These are phyloP conservation scores for Fusarium sp. DNA, from an alignment of 2,329 filamentous ascomycete genomes.

Conservation along the genomic window DNA sequence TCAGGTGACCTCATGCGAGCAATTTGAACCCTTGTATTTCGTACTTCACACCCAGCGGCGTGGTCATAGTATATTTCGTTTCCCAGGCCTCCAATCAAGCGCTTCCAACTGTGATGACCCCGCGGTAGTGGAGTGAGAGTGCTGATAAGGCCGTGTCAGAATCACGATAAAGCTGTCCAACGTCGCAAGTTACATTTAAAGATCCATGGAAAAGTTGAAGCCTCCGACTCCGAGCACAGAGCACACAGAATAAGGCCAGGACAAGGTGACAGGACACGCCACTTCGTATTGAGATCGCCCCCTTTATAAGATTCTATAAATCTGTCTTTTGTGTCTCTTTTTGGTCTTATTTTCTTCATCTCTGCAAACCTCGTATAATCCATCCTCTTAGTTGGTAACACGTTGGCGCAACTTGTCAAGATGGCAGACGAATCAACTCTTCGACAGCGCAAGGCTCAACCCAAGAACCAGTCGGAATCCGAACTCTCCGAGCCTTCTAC, in stretches of 20 bases:
- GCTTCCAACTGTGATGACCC: conserved; percentile 40
- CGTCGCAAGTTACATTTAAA: conserved; percentile 32
- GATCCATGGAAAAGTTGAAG: conserved; percentile 36
- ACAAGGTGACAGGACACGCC: conserved; percentile 38
- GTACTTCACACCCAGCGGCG: conserved; percentile 22
- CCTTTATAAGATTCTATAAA: conserved; percentile 28
- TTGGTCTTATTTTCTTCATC: not conserved
- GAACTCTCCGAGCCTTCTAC: conserved; percentile 46
- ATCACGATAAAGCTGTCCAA: conserved; percentile 46
- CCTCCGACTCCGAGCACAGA: conserved; percentile 35
- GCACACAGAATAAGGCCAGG: conserved; percentile 20
- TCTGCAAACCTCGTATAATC: not conserved
- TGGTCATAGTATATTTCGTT: conserved; percentile 14
- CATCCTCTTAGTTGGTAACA: not conserved
- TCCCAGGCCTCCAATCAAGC: conserved; percentile 31
- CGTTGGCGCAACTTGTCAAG: conserved; percentile 20
- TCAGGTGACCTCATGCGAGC: conserved; percentile 42
- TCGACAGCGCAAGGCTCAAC: conserved; percentile 61
- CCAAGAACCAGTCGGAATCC: conserved; percentile 35
- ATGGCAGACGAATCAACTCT: conserved; percentile 60
- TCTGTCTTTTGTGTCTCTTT: not conserved
- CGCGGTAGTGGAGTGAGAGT: conserved; percentile 35
- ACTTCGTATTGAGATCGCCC: conserved; percentile 34
- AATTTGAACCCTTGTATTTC: not conserved
- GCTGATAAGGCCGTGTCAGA: conserved; percentile 37